Evolutionary conservation across 1,284 basidiomycete species (phyloP), one percentile per base, ranked within the genome.

Genomic region (Sphaerobolus stellatus): DNA sequence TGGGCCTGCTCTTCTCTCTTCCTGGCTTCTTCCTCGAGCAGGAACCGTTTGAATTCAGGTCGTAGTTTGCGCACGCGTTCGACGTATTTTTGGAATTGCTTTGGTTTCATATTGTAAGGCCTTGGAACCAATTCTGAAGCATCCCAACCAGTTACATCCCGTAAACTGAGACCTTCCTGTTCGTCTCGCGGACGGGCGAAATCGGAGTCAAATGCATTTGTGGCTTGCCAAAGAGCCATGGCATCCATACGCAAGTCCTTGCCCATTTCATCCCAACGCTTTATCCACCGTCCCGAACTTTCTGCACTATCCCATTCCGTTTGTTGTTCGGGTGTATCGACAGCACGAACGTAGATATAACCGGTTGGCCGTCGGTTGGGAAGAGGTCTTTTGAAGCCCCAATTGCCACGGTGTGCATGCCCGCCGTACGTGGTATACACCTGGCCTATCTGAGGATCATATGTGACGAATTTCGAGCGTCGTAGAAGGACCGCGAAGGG

Each of bases 311-410:
- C 76, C 88, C 89, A 92, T 62, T 88, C 85, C 22, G 86, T 86
- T 67, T 86, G 89, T 61, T 88, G 77, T 57, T 86, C 81, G 47
- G 74, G 78, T 27, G 86, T 82, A 63, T 92, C 89, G 64, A 88
- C 79, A 62, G 73, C 66, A 65, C 75, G 67, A 64, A 83, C 64
- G 43, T 83, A 81, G 54, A 91, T 80, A 62, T 76, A 79, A 6
- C 81, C 80, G 58, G 82, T 78, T 48, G 80, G 78, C 34, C 65
- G 62, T 48, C 82, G 80, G 52, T 87, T 69, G 6, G 85, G 73
- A 22, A 91, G 78, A 31, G 88, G 84, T 1, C 90, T 82, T 69
- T 92, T 92, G 56, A 91, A 72, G 33, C 89, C 89, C 78, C 82
- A 92, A 69, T 90, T 80, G 51, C 89, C 89, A 30, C 89, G 80